phyloP scores from a whole-genome alignment of 2,329 filamentous ascomycete species.

The Microsporum audouinii region DNA sequence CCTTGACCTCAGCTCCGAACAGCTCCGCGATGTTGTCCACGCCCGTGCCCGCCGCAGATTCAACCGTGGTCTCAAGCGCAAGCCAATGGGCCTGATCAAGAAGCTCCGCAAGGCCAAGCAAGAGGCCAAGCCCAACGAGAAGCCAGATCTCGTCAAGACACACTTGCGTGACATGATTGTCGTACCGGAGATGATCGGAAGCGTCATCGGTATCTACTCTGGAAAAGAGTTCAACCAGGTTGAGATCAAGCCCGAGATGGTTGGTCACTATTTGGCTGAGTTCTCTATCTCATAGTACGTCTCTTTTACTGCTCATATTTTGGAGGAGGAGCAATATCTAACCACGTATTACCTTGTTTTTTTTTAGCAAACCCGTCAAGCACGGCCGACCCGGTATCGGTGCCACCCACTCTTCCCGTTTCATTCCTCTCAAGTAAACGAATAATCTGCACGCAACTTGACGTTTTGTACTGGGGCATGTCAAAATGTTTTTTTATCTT shows the following conservation, averaged over 20 bases:
- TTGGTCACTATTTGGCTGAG: conserved; percentile 97
- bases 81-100: conserved; percentile 99
- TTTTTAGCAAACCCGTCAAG: conserved; percentile 90
- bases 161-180: conserved; percentile 99
- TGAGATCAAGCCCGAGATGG: conserved; percentile 99
- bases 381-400: conserved; percentile 99
- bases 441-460: conserved; percentile 5
- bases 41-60: conserved; percentile 96
- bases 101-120: conserved; percentile 99
- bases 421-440: conserved; percentile 98
- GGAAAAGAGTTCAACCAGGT: conserved; percentile 99
- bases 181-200: conserved; percentile 99
- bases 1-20: conserved; percentile 94
- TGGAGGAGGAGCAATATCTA: background rate
- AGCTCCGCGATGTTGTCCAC: conserved; percentile 98
- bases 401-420: conserved; percentile 99
- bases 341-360: background rate
- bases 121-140: conserved; percentile 98
- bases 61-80: conserved; percentile 99
- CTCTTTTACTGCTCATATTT: background rate
- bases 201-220: conserved; percentile 97
- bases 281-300: conserved; percentile 99
- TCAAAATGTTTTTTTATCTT: conserved; percentile 3
- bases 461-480: conserved; percentile 10
- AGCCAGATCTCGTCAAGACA: conserved; percentile 98